A percentile compares a stretch with the other conserved stretches of the same genome.
Conservation (phyloP, 257 asterid genomes). For the Solanum virginianum region DNA sequence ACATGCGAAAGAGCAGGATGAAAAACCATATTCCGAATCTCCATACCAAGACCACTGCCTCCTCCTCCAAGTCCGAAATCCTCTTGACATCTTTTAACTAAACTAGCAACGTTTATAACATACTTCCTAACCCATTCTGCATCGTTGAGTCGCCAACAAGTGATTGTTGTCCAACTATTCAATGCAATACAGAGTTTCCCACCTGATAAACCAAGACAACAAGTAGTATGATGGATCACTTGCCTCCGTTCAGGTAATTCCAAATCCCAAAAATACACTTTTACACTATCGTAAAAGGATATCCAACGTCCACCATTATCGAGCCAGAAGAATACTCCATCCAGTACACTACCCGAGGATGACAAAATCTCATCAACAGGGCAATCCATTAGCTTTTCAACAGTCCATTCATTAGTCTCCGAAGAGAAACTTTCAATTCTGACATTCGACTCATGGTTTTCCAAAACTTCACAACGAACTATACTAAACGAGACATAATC, state of each 20-base stretch:
- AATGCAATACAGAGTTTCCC: not conserved
- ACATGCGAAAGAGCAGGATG: not conserved
- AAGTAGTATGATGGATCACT: not conserved
- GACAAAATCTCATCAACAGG: not conserved
- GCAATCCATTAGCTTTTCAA: not conserved
- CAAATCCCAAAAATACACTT: not conserved
- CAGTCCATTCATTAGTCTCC: not conserved
- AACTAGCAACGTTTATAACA: not conserved
- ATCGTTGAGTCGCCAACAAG: not conserved
- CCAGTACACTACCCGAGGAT: not conserved
- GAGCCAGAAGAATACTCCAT: not conserved
- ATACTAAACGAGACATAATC: no score
- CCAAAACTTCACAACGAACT: no score
- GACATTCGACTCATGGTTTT: no score
- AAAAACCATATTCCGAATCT: not conserved
- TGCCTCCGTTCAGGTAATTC: not conserved
- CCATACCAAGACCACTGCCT: not conserved
- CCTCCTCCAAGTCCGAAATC: not conserved
- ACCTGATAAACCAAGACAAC: not conserved
- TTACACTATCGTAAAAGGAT: not conserved
- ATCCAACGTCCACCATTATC: no score
- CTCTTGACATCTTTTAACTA: not conserved
- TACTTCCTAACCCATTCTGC: not conserved
- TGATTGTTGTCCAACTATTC: not conserved
- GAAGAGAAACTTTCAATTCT: not conserved